phyloP scores from a whole-genome alignment of 495 filamentous ascomycete genomes.

The Penicillium dipodomyicola region DNA sequence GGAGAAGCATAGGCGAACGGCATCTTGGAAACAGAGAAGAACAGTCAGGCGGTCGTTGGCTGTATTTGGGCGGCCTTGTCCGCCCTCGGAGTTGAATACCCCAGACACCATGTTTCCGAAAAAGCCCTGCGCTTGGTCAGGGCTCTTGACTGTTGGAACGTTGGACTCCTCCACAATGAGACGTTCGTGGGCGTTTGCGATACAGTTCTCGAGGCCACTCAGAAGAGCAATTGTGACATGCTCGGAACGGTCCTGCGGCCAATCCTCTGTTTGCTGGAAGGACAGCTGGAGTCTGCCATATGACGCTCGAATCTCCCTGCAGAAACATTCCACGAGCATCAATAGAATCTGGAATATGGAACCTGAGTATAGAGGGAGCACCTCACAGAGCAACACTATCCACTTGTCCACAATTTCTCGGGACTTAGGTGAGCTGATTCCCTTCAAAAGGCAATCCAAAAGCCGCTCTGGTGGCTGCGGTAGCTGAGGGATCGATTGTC shows the following conservation, averaged over 20 bases:
- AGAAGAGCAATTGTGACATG: conserved; percentile 66
- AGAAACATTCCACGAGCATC: conserved; percentile 86
- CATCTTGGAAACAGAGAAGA: conserved; percentile 93
- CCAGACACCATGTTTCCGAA: conserved; percentile 97
- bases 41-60: conserved; percentile 95
- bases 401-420: conserved; percentile 83
- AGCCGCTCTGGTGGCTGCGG: conserved; percentile 68
- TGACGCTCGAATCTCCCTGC: conserved; percentile 64
- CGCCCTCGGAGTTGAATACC: conserved; percentile 77
- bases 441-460: conserved; percentile 77
- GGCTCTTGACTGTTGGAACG: conserved; percentile 63
- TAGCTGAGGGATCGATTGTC: conserved; percentile 23
- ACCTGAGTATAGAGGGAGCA: conserved; percentile 75
- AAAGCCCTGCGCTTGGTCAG: conserved; percentile 84
- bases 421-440: conserved; percentile 72
- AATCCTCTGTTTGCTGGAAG: conserved; percentile 44
- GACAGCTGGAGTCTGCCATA: conserved; percentile 61
- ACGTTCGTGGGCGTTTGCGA: conserved; percentile 84
- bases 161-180: conserved; percentile 74
- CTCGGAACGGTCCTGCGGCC: conserved; percentile 46
- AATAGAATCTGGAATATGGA: conserved; percentile 87
- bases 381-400: conserved; percentile 81
- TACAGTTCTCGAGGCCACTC: conserved; percentile 84
- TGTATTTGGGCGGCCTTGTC: conserved; percentile 67
- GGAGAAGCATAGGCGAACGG: conserved; percentile 81